Conservation (phyloP, 164 flowering plant genomes). For the Amborella trichopoda region DNA sequence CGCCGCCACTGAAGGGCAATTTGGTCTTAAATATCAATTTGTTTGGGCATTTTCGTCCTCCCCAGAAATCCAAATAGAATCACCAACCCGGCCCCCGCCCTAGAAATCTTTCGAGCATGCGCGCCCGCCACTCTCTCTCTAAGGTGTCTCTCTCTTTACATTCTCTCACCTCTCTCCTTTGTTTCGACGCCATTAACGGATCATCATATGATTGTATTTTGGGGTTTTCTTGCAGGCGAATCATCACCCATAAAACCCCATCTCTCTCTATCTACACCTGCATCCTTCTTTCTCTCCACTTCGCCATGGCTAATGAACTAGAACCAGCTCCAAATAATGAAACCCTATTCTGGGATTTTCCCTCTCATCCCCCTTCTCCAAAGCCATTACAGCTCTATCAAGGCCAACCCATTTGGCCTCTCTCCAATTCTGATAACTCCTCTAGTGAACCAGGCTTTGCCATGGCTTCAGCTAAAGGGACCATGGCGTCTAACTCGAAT, state of each 20-base stretch:
- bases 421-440: constrained; percentile 30
- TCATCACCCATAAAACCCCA: constrained; percentile 8
- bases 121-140: too few species aligned
- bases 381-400: constrained; percentile 10
- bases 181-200: too few species aligned
- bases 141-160: too few species aligned
- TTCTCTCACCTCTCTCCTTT: too few species aligned
- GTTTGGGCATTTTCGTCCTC: too few species aligned
- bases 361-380: neutral
- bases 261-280: constrained; percentile 5
- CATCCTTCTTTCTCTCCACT: constrained; percentile 3
- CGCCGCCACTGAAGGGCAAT: too few species aligned
- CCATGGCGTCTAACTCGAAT: constrained; percentile 9
- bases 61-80: too few species aligned
- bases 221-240: constrained; percentile 24
- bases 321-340: too few species aligned
- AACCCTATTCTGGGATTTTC: too few species aligned
- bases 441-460: constrained; percentile 11
- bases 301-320: neutral
- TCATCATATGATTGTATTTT: constrained; percentile 71
- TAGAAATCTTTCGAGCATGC: too few species aligned
- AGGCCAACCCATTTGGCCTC: constrained; percentile 28
- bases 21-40: too few species aligned
- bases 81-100: too few species aligned
- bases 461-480: neutral